Evolutionary conservation across 208 protist genomes (phyloP), one percentile per base, ranked within the genome.

Genomic region (Acanthamoeba lugdunensis): DNA sequence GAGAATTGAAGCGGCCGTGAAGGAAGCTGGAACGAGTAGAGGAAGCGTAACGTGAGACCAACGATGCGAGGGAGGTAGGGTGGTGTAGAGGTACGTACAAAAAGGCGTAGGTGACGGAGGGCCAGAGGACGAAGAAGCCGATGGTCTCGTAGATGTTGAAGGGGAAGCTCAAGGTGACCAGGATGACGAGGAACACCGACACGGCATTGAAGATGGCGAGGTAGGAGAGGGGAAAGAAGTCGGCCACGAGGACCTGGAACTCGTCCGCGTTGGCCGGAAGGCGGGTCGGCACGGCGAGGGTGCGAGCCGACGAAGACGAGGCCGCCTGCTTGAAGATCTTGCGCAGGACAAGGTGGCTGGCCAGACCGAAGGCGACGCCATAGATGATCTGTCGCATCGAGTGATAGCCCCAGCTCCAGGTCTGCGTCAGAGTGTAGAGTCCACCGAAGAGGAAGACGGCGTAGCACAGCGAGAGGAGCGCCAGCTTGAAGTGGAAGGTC

Each of bases 401-500:
- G 69, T 90, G 84, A 33, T 90, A 90, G 30, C 84, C 84, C 84
- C 84, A 90, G 30, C 84, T 71, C 61, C 52, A 90, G 2, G 84
- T 90, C 30, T 90, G 84, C 52, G 84, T 67, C 13, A 90, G 56
- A 5, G 84, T 90, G 61, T 45, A 90, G 33, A 90, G 54, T 7
- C 84, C 84, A n/a, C 52, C n/a, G 33, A 63, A 90, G 54, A 90
- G 84, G 61, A 71, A 90, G 56, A 71, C 30, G 30, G 61, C n/a
- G 54, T 90, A 90, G 50, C 30, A 48, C 54, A 90, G 54, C 84
- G 56, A 63, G 13, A 90, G 84, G 7, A 90, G 54, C 3, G 61
- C 37, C n/a, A 90, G 84, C 54, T 90, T 90, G 84, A 90, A 90
- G 58, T 63, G 18, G 61, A 90, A 90, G 28, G 54, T 16, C 13